Evolutionary conservation across 352 stramenopile species (phyloP).

Genomic region (Phytophthora vignae): DNA sequence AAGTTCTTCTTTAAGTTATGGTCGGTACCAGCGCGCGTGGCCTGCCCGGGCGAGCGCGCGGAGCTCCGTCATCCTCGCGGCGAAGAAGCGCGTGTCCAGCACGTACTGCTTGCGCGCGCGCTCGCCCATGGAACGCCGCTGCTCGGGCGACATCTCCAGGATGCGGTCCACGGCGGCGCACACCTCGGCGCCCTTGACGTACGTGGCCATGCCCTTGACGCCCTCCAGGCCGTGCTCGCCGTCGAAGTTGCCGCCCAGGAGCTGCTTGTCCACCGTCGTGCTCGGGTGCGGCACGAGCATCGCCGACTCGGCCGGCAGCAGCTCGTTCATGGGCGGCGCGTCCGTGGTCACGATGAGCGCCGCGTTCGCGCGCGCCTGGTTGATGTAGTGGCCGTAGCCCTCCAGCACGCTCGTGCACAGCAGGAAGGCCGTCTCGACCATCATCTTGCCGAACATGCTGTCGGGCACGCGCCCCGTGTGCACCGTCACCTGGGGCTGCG

Average conservation of each 20-base stretch:
- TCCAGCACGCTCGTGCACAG: slow-evolving; percentile 64
- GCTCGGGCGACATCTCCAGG: slow-evolving; percentile 35
- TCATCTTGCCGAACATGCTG: slow-evolving; percentile 49
- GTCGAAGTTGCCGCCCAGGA: slow-evolving; percentile 48
- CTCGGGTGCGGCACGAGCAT: slow-evolving; percentile 44
- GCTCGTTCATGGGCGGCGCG: slow-evolving; percentile 65
- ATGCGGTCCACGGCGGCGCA: slow-evolving; percentile 56
- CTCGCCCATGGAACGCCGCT: slow-evolving; percentile 44
- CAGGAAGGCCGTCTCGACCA: slow-evolving; percentile 54
- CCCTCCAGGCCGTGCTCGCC: slow-evolving; percentile 41
- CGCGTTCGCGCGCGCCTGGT: slow-evolving; percentile 60
- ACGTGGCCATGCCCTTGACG: slow-evolving; percentile 57
- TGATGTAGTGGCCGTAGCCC: slow-evolving; percentile 78
- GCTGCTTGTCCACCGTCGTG: slow-evolving; percentile 36
- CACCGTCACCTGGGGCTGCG: slow-evolving; percentile 42
- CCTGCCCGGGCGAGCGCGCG: slow-evolving; percentile 21
- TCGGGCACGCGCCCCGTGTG: slow-evolving; percentile 42
- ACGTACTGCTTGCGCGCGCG: slow-evolving; percentile 40
- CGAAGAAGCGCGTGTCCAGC: slow-evolving; percentile 37
- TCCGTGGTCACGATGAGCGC: slow-evolving; percentile 64
- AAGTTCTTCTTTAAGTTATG: neutral
- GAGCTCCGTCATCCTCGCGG: slow-evolving; percentile 34
- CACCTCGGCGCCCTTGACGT: slow-evolving; percentile 50
- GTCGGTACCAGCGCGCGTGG: neutral
- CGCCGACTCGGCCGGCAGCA: slow-evolving; percentile 50